These are phyloP conservation scores for Salmacisia buchloeana DNA, from an alignment of 1,284 basidiomycete species.

Conservation along the genomic window DNA sequence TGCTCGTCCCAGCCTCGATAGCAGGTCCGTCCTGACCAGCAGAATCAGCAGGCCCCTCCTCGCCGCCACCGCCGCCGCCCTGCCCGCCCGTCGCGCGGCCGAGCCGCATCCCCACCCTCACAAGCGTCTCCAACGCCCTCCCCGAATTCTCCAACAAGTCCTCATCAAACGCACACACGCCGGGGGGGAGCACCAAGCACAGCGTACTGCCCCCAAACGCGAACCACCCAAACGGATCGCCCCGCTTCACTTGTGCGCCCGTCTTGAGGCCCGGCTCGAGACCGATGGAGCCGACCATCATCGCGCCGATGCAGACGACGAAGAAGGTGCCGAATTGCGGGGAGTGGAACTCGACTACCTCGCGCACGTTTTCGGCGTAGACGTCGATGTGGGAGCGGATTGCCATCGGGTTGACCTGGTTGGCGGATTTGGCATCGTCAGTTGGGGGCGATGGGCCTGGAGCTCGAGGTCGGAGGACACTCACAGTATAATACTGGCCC, in stretches of 20 bases:
- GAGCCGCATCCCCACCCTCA: slow-evolving; percentile 58
- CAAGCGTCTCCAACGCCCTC: slow-evolving; percentile 64
- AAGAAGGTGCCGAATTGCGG: slow-evolving; percentile 26
- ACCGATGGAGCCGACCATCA: slow-evolving; percentile 63
- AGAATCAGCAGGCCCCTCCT: too few relatives aligned
- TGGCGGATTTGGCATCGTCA: slow-evolving; percentile 54
- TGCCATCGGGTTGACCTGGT: slow-evolving; percentile 64
- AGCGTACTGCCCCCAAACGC: slow-evolving; percentile 47
- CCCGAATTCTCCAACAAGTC: slow-evolving; percentile 72
- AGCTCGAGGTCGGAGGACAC: not conserved
- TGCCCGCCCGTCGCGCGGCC: slow-evolving; percentile 22
- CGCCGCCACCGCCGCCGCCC: not conserved
- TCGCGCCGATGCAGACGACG: slow-evolving; percentile 51
- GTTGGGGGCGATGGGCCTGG: slow-evolving; percentile 23
- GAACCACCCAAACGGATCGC: slow-evolving; percentile 72
- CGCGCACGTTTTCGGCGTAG: slow-evolving; percentile 80
- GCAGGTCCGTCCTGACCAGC: too few relatives aligned
- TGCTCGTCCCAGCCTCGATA: too few relatives aligned
- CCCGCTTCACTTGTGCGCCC: slow-evolving; percentile 70
- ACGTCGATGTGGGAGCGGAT: slow-evolving; percentile 76
- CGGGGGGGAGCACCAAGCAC: slow-evolving; percentile 22
- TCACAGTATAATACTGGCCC: slow-evolving; percentile 46
- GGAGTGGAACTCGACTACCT: slow-evolving; percentile 50
- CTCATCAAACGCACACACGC: slow-evolving; percentile 59
- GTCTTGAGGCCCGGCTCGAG: slow-evolving; percentile 67